These are phyloP conservation scores for Coemansia sp. DNA, from an alignment of 192 early-diverging fungal genomes.

Conservation along the genomic window DNA sequence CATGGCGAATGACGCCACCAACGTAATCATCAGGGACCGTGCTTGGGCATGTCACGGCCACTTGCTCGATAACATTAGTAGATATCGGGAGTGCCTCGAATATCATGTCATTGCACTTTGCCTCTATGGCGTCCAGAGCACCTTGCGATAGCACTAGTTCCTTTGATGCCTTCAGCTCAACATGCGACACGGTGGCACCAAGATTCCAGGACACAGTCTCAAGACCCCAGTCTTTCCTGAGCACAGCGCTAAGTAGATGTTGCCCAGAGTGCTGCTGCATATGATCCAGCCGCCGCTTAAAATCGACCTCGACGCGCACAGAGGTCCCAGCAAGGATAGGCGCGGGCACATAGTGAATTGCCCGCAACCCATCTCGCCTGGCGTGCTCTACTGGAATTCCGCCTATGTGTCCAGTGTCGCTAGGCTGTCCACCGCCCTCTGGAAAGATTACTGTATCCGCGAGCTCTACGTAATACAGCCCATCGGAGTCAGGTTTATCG, in stretches of 20 bases:
- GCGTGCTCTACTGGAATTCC: conserved; percentile 61
- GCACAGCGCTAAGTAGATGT: conserved; percentile 69
- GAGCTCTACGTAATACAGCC: conserved; percentile 63
- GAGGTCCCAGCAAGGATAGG: conserved; percentile 53
- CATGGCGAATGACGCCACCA: conserved; percentile 29
- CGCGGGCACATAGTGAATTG: conserved; percentile 61
- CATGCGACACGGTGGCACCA: conserved; percentile 59
- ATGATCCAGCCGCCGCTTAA: conserved; percentile 68
- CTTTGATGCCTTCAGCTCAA: conserved; percentile 59
- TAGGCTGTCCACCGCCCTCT: conserved; percentile 73
- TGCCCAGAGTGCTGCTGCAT: conserved; percentile 76
- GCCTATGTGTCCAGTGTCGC: conserved; percentile 63
- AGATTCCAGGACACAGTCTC: conserved; percentile 69
- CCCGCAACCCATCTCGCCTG: conserved; percentile 60
- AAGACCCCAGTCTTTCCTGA: conserved; percentile 62
- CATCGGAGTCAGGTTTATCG: conserved; percentile 56
- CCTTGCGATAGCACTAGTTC: conserved; percentile 41
- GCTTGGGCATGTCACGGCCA: conserved; percentile 58
- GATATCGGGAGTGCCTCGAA: conserved; percentile 53
- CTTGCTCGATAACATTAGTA: conserved; percentile 53
- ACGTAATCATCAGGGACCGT: conserved; percentile 30
- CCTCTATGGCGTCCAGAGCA: conserved; percentile 57
- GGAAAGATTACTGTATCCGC: conserved; percentile 77
- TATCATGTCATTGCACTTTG: conserved; percentile 61
- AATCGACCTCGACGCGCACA: conserved; percentile 63